Base-by-base conservation (phyloP, 768 basidiomycete species). In the Serendipita sp. region DNA sequence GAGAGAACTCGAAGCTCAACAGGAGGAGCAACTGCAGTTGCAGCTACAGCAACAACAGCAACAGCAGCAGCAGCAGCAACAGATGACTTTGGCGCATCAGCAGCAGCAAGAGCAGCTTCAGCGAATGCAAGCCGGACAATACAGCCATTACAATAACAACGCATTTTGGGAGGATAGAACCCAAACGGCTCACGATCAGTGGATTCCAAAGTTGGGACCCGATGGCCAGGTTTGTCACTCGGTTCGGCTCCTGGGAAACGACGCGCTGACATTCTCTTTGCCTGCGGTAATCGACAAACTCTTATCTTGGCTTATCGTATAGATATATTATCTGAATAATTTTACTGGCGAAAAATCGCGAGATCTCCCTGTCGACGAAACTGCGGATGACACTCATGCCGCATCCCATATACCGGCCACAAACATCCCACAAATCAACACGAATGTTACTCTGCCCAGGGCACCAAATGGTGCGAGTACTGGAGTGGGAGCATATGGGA, bases 311-410 rank as follows among this genome's bases (percentile, higher is more conserved):
- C 37, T 37, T 45, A 18, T n/a, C 37, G 63, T 64, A 8, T 18
- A 96, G 93, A 92, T 99, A 72, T 94, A 86, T 78, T 99, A 97
- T 75, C 81, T 91, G 68, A 99, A 98, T 71, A 91, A 90, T 0
- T 82, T 88, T 68, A 91, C 89, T 3, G 89, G 89, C 37, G 81
- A 90, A 72, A 83, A 83, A 46, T 85, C 92, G 32, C 81, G 85
- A 69, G 90, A 96, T 69, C 75, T 95, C n/a, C 93, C 93, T 28
- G 77, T 78, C 54, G 88, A 89, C 71, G 75, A 79, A 10, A 86
- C 88, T 58, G 80, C 82, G 53, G 85, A 86, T 53, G 74, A 81
- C 84, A 1, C 85, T 86, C 66, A 79, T 70, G 81, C 84, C 1
- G 82, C 81, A 67, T 75, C 80, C 15, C 79, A 79, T 68, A 81